These are phyloP conservation scores for Haematococcus sp. DNA, from an alignment of 139 green algal species.

Conservation along the genomic window DNA sequence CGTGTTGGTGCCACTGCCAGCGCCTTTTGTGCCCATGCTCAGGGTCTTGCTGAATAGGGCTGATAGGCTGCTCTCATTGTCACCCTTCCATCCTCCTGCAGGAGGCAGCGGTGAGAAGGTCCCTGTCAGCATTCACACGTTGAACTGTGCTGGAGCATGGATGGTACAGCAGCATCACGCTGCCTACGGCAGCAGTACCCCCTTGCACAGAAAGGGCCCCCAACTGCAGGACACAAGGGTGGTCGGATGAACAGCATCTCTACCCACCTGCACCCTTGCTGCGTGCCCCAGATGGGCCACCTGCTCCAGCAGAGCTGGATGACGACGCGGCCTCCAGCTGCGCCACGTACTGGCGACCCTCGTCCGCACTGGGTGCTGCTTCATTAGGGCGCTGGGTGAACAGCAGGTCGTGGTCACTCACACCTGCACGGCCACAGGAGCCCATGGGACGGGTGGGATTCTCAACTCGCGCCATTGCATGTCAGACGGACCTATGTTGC, in stretches of 20 bases:
- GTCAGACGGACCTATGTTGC: background rate
- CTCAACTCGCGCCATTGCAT: background rate
- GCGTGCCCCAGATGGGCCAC: background rate
- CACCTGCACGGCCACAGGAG: constrained; percentile 36
- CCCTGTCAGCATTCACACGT: background rate
- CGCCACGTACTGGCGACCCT: constrained; percentile 9
- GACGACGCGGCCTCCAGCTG: constrained; percentile 1
- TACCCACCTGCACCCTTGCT: background rate
- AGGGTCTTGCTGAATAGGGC: background rate
- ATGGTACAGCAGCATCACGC: background rate
- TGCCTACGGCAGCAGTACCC: too few relatives aligned
- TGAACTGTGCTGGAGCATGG: background rate
- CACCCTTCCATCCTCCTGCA: background rate
- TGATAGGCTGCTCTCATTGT: background rate
- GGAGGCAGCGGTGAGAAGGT: background rate
- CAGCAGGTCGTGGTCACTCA: constrained; percentile 83
- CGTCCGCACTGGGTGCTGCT: background rate
- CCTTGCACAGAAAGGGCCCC: background rate
- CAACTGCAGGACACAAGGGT: background rate
- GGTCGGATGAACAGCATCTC: background rate
- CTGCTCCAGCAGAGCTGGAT: background rate
- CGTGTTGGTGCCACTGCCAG: background rate
- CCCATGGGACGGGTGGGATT: too few relatives aligned
- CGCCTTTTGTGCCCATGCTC: background rate
- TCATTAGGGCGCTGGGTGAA: constrained; percentile 54